Base-by-base conservation (phyloP, 176 grass and related monocot genomes). In the Ensete glaucum region DNA sequence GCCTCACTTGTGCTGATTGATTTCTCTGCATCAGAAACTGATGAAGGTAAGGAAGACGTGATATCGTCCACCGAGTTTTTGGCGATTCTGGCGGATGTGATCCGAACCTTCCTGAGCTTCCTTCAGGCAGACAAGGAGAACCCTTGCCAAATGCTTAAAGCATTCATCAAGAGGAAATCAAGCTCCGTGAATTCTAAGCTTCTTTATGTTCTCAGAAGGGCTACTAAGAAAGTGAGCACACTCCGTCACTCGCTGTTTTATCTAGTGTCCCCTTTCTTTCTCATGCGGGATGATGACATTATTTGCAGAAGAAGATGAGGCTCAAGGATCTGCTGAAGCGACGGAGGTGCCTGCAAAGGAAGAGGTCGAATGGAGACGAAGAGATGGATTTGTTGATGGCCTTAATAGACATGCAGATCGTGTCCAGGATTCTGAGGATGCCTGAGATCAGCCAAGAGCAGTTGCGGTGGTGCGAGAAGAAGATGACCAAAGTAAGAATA, bases 401-500 rank as follows among this genome's bases (percentile, higher is more conserved):
- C 0, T 79, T 99, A 8, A 99, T 99, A 76, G 90, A 99, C 76
- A 73, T 99, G 62, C 88, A 89, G 55, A 76, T 94, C 75, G 84
- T 99, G 55, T 88, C 90, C n/a, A 84, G 95, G 80, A 91, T 89
- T 82, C 81, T 99, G 53, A 88, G 95, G 64, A 87, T 89, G 95
- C 71, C 86, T 55, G 87, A 89, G 53, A 57, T 82, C 63, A 91
- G 78, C 12, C 85, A 86, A 62, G 88, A 94, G 63, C 95, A 99
- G 81, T 73, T 99, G 76, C 88, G 89, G 55, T 99, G 95, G 95
- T 99, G 95, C 60, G 88, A 94, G 73, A 82, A 91, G 84, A 99
- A 91, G 87, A 99, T 94, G 90, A 80, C 69, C 83, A 81, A 81
- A 76, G 86, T 99, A 16, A 77, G 76, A 17, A 68, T 99, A 54